Evolutionary conservation across 2,329 filamentous ascomycete species (phyloP).

Genomic region (Xylaria hypoxylon): DNA sequence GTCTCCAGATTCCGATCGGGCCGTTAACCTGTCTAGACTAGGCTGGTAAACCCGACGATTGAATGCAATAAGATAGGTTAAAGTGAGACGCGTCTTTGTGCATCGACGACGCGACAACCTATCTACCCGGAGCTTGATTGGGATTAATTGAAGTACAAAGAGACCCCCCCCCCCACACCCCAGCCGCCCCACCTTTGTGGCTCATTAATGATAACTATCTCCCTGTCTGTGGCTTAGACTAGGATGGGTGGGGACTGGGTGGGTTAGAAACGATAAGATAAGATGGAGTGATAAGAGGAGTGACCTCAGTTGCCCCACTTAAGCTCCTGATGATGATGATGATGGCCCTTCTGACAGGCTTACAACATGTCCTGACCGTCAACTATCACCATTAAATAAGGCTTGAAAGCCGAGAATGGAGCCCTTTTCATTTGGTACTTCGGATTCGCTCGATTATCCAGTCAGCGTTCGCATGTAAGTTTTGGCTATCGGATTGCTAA

Average conservation of each 20-base stretch:
- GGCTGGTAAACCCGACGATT: neutral
- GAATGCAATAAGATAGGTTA: conserved; percentile 1
- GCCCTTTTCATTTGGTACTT: conserved; percentile 94
- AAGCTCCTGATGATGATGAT: conserved; percentile 22
- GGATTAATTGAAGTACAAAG: conserved; percentile 25
- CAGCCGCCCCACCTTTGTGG: conserved; percentile 13
- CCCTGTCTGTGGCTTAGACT: conserved; percentile 14
- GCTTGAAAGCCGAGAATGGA: conserved; percentile 71
- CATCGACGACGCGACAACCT: conserved; percentile 24
- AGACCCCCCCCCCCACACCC: no score
- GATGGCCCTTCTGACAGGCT: neutral
- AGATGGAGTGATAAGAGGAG: neutral
- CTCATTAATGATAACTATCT: neutral
- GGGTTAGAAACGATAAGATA: conserved; percentile 8
- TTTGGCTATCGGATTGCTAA: no score
- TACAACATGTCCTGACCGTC: conserved; percentile 15
- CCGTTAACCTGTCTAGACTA: neutral
- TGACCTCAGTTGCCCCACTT: conserved; percentile 29
- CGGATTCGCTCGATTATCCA: conserved; percentile 82
- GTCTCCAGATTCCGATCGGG: neutral
- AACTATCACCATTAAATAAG: conserved; percentile 23
- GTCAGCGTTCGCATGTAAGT: conserved; percentile 73
- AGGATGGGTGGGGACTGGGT: no score
- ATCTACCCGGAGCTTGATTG: conserved; percentile 7
- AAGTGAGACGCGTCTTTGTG: conserved; percentile 38